Conservation (phyloP, 164 flowering plant species). For the Brasenia schreberi region DNA sequence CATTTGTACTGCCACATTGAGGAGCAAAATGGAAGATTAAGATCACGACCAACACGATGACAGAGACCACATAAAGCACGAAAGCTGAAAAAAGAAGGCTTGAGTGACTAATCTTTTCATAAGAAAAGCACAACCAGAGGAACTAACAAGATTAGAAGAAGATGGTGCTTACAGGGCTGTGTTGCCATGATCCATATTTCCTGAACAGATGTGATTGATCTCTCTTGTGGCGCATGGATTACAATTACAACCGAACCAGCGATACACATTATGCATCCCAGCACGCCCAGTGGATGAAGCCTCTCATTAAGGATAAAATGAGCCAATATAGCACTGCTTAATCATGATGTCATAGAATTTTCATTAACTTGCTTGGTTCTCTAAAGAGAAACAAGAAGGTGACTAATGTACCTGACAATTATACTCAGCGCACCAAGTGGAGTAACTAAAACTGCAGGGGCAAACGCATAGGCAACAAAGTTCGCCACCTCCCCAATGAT, state of each 20-base stretch:
- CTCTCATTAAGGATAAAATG: slow-evolving; percentile 70
- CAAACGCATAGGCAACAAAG: slow-evolving; percentile 82
- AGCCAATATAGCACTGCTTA: slow-evolving; percentile 65
- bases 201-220: slow-evolving; percentile 48
- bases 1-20: slow-evolving; percentile 53
- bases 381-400: background rate
- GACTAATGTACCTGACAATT: slow-evolving; percentile 47
- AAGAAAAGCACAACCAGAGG: background rate
- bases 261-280: slow-evolving; percentile 84
- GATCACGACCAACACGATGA: slow-evolving; percentile 49
- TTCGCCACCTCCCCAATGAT: slow-evolving; percentile 81
- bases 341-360: slow-evolving; percentile 4
- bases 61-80: slow-evolving; percentile 61
- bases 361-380: background rate
- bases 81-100: slow-evolving; percentile 35
- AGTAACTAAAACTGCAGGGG: slow-evolving; percentile 89
- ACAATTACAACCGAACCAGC: slow-evolving; percentile 70
- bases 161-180: slow-evolving; percentile 34
- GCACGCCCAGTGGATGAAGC: slow-evolving; percentile 46
- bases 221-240: slow-evolving; percentile 83
- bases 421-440: slow-evolving; percentile 88
- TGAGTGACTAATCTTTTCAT: background rate
- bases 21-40: slow-evolving; percentile 60
- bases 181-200: slow-evolving; percentile 85
- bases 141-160: slow-evolving; percentile 11